Evolutionary conservation across 2,329 filamentous ascomycete species (phyloP), one percentile per base, ranked within the genome.

Genomic region (Aspergillus hortae): DNA sequence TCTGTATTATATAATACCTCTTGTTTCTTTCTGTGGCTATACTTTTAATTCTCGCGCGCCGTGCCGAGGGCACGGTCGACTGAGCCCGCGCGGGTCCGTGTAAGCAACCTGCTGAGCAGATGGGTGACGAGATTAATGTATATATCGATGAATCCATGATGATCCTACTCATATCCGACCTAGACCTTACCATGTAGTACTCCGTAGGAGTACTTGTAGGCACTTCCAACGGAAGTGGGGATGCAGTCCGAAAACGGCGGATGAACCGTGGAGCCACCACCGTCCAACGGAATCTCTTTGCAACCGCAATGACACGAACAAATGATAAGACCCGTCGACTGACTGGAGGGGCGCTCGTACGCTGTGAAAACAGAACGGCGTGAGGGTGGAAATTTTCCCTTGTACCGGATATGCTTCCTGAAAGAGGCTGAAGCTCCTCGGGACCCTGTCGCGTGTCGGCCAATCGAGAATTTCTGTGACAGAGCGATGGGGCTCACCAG

Each of bases 21-120:
- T 38, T 38, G 35, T n/a, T 38, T 4, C 35, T 38, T 38, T 23
- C 23, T n/a, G 35, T 38, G 14, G 15, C 15, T 38, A n/a, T 38
- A 38, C 35, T 38, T 38, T 38, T n/a, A 38, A 38, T 30, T 30
- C 35, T 38, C 35, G 35, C 15, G 12, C 35, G 4, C 35, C 35
- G 15, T 51, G 40, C 36, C 30, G 35, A 25, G 19, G 33, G 25
- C 33, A 33, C 15, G 21, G 44, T 40, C 30, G 23, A 44, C 40
- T 44, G 30, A 49, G 45, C 48, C 51, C 48, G 53, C 49, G 53
- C 50, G 45, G 53, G 44, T 27, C 40, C 49, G 49, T 43, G 38
- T 47, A 4, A 48, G 44, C 45, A 48, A 52, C 44, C 49, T 52
- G 45, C 50, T 44, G 50, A 48, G 44, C 44, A 46, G 32, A 46